Conservation (phyloP, 2,329 filamentous ascomycete genomes). For the Scedosporium boydii region DNA sequence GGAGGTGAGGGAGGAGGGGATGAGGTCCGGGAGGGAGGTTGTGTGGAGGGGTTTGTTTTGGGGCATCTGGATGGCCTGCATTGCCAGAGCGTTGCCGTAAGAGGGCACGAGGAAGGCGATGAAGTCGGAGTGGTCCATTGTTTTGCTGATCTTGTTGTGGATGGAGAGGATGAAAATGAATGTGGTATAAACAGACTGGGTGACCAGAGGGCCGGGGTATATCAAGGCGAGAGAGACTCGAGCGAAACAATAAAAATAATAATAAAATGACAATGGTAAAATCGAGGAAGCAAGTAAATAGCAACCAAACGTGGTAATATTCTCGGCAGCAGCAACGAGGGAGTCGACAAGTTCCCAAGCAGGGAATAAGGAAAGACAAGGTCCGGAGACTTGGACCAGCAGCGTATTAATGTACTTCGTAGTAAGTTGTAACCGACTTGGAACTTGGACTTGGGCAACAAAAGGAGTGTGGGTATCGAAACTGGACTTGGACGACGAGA, state of each 20-base stretch:
- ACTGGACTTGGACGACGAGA: background rate
- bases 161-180: background rate
- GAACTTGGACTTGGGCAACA: background rate
- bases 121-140: slow-evolving; percentile 17
- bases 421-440: background rate
- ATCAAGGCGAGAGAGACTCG: background rate
- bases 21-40: slow-evolving; percentile 2
- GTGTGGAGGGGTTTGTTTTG: slow-evolving; percentile 21
- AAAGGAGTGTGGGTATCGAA: background rate
- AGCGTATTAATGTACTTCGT: background rate
- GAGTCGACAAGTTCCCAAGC: too few relatives aligned
- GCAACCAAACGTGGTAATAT: too few relatives aligned
- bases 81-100: slow-evolving; percentile 22
- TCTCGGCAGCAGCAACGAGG: background rate
- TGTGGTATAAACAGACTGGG: background rate
- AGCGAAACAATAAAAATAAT: background rate
- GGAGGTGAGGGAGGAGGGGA: slow-evolving; percentile 11
- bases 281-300: too few relatives aligned
- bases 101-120: slow-evolving; percentile 31
- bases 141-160: background rate
- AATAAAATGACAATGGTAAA: background rate
- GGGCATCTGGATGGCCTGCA: slow-evolving; percentile 18
- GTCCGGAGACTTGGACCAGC: background rate
- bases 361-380: background rate
- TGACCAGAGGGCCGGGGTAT: background rate